A percentile compares a stretch with the other conserved stretches of the same genome.
Conservation (phyloP, 129 eudicot species). For the Mikania micrantha region DNA sequence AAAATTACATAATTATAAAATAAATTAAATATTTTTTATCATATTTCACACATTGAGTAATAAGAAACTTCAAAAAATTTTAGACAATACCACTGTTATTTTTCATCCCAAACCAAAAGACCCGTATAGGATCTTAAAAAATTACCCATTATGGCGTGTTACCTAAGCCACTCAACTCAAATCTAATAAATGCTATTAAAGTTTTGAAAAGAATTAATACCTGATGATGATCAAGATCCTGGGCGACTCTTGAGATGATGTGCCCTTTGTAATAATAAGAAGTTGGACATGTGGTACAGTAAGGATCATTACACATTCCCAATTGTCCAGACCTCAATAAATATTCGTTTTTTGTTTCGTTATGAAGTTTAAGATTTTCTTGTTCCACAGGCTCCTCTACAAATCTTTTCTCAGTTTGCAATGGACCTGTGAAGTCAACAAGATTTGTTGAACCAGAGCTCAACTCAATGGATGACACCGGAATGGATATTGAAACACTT, state of each 20-base stretch:
- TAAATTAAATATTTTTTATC: not conserved
- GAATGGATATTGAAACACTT: constrained; percentile 66
- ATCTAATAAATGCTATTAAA: not conserved
- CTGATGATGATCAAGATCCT: constrained; percentile 36
- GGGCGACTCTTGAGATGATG: constrained; percentile 20
- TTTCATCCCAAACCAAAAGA: not conserved
- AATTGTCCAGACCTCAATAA: constrained; percentile 62
- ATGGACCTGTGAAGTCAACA: constrained; percentile 45
- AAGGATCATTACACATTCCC: constrained; percentile 79
- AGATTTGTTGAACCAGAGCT: constrained; percentile 20
- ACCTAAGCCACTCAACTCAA: not conserved
- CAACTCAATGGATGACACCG: constrained; percentile 30
- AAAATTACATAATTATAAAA: not conserved
- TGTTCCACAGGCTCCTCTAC: constrained; percentile 24
- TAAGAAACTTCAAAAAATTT: not conserved
- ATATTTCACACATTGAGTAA: not conserved
- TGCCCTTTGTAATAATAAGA: constrained; percentile 34
- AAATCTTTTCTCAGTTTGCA: constrained; percentile 34
- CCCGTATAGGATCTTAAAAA: not conserved
- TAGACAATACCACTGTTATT: not conserved
- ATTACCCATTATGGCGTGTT: not conserved
- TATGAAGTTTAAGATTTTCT: constrained; percentile 2
- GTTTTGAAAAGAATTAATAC: constrained; percentile 26
- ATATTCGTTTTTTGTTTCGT: constrained; percentile 49
- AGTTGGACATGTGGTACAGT: constrained; percentile 71